Percentiles rank a stretch among this genome's conserved stretches.
These are phyloP conservation scores for Floccularia luteovirens DNA, from an alignment of 768 basidiomycete species.

Conservation along the genomic window DNA sequence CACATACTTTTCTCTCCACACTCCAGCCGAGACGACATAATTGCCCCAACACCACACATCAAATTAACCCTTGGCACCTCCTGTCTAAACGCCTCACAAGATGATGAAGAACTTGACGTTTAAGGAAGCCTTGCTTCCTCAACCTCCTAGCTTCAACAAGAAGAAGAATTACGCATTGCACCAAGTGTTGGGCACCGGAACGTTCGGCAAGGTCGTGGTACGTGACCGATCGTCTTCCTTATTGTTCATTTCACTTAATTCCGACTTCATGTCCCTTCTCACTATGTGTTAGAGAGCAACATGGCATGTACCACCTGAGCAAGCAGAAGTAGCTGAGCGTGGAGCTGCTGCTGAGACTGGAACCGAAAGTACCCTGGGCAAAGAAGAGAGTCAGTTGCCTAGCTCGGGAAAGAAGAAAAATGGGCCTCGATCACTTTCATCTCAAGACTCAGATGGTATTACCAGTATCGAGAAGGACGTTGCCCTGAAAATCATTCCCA, in stretches of 20 bases:
- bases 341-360: slow-evolving; percentile 41
- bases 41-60: no score
- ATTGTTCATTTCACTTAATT: background rate
- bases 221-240: slow-evolving; percentile 7
- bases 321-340: slow-evolving; percentile 44
- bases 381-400: slow-evolving; percentile 8
- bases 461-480: slow-evolving; percentile 58
- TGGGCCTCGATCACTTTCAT: slow-evolving; percentile 13
- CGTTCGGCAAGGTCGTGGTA: slow-evolving; percentile 89
- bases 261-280: slow-evolving; percentile 5
- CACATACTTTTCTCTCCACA: no score
- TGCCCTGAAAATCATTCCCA: slow-evolving; percentile 85
- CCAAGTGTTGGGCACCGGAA: slow-evolving; percentile 69
- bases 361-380: slow-evolving; percentile 5
- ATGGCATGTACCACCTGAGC: slow-evolving; percentile 68
- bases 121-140: slow-evolving; percentile 63
- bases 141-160: slow-evolving; percentile 81
- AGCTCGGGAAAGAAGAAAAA: slow-evolving; percentile 7
- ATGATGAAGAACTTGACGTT: slow-evolving; percentile 34
- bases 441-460: slow-evolving; percentile 9
- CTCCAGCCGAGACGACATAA: no score
- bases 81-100: no score
- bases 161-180: slow-evolving; percentile 78
- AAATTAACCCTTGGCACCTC: no score
- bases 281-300: slow-evolving; percentile 48